These are phyloP conservation scores for Drechslerella coelobrocha DNA, from an alignment of 2,329 filamentous ascomycete genomes.

Conservation along the genomic window DNA sequence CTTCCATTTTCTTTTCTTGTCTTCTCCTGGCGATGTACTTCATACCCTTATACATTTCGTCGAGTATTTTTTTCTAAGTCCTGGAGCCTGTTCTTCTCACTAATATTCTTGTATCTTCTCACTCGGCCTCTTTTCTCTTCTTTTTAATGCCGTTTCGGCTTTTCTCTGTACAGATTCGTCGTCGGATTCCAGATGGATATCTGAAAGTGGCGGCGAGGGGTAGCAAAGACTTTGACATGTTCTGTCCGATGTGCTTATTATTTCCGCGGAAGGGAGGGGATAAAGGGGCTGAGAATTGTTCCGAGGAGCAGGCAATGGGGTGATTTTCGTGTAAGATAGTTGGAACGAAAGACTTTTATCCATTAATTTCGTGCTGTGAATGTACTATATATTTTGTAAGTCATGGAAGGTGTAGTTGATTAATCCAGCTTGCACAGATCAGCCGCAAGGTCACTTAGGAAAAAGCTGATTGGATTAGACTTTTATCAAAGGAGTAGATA, in stretches of 20 bases:
- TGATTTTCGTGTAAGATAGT: slow-evolving; percentile 43
- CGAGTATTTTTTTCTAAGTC: slow-evolving; percentile 49
- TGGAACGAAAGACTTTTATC: slow-evolving; percentile 50
- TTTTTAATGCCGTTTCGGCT: slow-evolving; percentile 52
- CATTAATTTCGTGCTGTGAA: slow-evolving; percentile 29
- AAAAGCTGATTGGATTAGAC: too few species aligned
- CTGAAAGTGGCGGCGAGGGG: not conserved
- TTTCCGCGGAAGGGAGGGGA: slow-evolving; percentile 25
- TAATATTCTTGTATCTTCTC: slow-evolving; percentile 45
- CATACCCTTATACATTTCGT: slow-evolving; percentile 52
- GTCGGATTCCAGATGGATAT: slow-evolving; percentile 9
- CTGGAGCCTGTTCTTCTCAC: slow-evolving; percentile 50
- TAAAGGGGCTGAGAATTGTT: slow-evolving; percentile 28
- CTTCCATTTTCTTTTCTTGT: slow-evolving; percentile 32
- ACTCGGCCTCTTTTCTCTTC: slow-evolving; percentile 30
- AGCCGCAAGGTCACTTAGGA: too few species aligned
- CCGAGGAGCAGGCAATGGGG: slow-evolving; percentile 17
- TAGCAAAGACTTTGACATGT: slow-evolving; percentile 10
- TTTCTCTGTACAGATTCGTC: slow-evolving; percentile 37
- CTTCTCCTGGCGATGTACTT: slow-evolving; percentile 49
- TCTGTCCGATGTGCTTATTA: slow-evolving; percentile 38
- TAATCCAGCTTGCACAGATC: too few species aligned
- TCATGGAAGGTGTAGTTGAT: too few species aligned
- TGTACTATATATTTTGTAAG: slow-evolving; percentile 22
- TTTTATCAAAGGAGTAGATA: not conserved